Evolutionary conservation across 1,284 basidiomycete genomes (phyloP), one percentile per base, ranked within the genome.

Genomic region (Sporisorium iseilematis-ciliati): DNA sequence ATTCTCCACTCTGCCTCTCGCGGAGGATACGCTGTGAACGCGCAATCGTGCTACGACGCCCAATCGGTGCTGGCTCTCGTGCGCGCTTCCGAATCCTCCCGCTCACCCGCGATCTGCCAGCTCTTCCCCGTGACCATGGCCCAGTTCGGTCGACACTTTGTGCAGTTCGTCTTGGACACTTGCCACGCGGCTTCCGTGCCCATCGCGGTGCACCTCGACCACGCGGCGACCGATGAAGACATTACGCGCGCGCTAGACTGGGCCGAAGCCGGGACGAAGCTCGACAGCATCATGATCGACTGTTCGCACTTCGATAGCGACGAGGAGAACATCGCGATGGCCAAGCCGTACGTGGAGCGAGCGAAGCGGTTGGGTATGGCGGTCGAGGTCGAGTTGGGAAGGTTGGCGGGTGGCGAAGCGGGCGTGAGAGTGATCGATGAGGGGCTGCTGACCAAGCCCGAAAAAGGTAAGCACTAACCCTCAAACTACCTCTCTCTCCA

Each of bases 321-420:
- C 48, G 73, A 77, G 31, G 65, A 76, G 4, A 78, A 76, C 48
- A 78, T 78, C 45, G 43, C 52, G 12, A 63, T 69, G 73, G 76
- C 76, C 3, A 54, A 60, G 29, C 76, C 76, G 18, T 72, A 59
- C 52, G 79, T 80, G 49, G 25, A 71, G 42, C 62, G 80, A 8
- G 83, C 83, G 0, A 82, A 81, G 41, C 75, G 57, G 42, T 74
- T 81, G 42, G 87, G 87, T 18, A 85, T 88, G 51, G 86, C 86
- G 1, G 87, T 86, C 35, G 87, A 88, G 75, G 87, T 88, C 48
- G 87, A 88, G 78, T 81, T 88, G 6, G 87, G 87, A 42, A 77
- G 87, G 42, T 68, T 88, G 35, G 86, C 87, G 53, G 87, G 87
- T 26, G 87, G 87, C 20, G 87, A 88, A 61, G 87, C 86, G 3